Conservation (phyloP, 495 filamentous ascomycete genomes). For the Trichoderma gamsii region DNA sequence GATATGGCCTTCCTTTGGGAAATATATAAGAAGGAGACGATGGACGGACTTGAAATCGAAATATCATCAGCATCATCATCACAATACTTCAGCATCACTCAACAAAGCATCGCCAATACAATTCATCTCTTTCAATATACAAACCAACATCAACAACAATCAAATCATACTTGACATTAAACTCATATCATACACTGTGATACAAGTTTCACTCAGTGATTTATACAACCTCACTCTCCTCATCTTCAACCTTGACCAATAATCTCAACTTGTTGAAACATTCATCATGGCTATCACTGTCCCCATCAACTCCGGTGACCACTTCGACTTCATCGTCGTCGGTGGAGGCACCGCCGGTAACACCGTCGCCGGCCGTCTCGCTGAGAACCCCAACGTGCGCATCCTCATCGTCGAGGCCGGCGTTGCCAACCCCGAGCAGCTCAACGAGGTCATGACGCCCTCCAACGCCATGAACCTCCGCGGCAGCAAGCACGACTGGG, state of each 20-base stretch:
- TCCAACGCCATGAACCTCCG: slow-evolving; percentile 48
- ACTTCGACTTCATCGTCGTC: slow-evolving; percentile 43
- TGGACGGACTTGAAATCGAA: neutral
- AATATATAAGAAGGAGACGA: neutral
- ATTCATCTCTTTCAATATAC: neutral
- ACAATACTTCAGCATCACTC: neutral
- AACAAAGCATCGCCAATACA: neutral
- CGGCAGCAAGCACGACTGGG: slow-evolving; percentile 56
- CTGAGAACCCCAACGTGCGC: slow-evolving; percentile 50
- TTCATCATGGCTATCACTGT: slow-evolving; percentile 17
- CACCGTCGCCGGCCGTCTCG: slow-evolving; percentile 52
- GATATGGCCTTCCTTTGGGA: neutral
- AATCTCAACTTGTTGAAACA: neutral
- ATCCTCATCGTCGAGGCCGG: slow-evolving; percentile 53
- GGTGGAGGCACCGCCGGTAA: slow-evolving; percentile 54
- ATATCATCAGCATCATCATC: neutral
- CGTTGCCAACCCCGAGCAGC: slow-evolving; percentile 48
- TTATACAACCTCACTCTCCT: too few species aligned
- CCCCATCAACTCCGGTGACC: slow-evolving; percentile 18
- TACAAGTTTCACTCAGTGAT: neutral
- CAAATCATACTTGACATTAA: neutral
- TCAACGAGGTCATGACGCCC: slow-evolving; percentile 52
- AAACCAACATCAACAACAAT: neutral
- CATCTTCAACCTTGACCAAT: neutral
- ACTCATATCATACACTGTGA: neutral